Base-by-base conservation (phyloP, 208 protist genomes). In the Leishmania major region DNA sequence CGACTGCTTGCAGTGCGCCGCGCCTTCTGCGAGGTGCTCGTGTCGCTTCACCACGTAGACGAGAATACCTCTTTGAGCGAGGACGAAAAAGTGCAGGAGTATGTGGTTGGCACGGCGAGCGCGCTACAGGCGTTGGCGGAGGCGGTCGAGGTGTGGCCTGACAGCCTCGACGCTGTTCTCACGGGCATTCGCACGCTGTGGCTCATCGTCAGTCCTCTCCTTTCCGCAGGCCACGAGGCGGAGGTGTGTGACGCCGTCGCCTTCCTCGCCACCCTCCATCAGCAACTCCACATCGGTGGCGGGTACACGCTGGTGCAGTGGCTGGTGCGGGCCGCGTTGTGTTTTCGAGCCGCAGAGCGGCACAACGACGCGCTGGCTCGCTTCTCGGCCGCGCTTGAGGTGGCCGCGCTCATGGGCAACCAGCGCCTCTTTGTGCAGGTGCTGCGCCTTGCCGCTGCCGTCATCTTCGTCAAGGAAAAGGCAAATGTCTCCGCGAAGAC, bases 341-440 rank as follows among this genome's bases (percentile, higher is more conserved):
- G 93, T 77, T 82, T 96, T 4, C 85, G 90, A 15, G 88, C 87
- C 31, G 82, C 89, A 35, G 91, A 93, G 8, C 87, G 91, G 2
- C 67, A 78, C 53, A 66, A 67, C 6, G 94, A 97, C 43, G 90
- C 93, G 0, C 59, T 88, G 17, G 62, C 81, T 40, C 90, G 91
- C 76, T 83, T 93, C 19, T 60, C 87, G 45, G 82, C 73, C 22
- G 88, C 86, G 1, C 75, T 91, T 51, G 93, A 96, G 11, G 78
- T 89, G 0, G 90, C 92, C 11, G 72, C 83, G 0, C 72, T 84
- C 11, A 59, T 96, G 51, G 88, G 87, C 8, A 87, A 93, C 43
- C 92, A 95, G 35, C 86, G 92, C 17, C 82, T 97, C 19, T 92
- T 94, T 62, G 79, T 96, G 45, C 94, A 96, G 75, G 73, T 97